These are phyloP conservation scores for Aspergillus sp. DNA, from an alignment of 2,329 filamentous ascomycete species.

Conservation along the genomic window DNA sequence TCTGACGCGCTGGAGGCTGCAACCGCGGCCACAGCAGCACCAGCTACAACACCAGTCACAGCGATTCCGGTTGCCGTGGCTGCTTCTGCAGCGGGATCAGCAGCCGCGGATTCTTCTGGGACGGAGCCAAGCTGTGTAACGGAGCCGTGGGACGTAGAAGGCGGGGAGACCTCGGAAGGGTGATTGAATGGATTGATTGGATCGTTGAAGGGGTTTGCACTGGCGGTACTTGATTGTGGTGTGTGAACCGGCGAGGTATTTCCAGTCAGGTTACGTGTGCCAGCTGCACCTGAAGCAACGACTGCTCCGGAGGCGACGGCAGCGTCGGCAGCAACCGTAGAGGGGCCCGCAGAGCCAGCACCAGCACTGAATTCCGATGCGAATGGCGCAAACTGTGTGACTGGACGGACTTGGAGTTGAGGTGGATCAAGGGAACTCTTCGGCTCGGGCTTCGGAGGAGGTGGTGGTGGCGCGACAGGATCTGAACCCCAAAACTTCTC, in stretches of 20 bases:
- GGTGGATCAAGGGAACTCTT: constrained; percentile 60
- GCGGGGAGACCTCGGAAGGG: constrained; percentile 53
- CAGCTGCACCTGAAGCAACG: constrained; percentile 22
- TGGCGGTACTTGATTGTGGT: constrained; percentile 44
- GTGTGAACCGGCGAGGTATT: constrained; percentile 32
- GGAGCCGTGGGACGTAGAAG: constrained; percentile 12
- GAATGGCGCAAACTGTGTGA: constrained; percentile 75
- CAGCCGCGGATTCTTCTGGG: constrained; percentile 21
- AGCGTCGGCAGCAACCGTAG: constrained; percentile 21
- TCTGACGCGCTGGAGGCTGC: constrained; percentile 29
- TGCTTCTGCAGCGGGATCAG: constrained; percentile 44
- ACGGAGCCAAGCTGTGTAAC: constrained; percentile 12
- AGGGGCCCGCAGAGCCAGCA: constrained; percentile 28
- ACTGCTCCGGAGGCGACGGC: constrained; percentile 21
- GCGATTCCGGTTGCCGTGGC: constrained; percentile 35
- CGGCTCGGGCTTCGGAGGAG: constrained; percentile 41
- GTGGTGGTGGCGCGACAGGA: constrained; percentile 32
- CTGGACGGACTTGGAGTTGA: constrained; percentile 79
- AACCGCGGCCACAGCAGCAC: constrained; percentile 43
- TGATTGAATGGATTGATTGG: constrained; percentile 72
- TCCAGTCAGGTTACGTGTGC: constrained; percentile 38
- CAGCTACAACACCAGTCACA: constrained; percentile 44
- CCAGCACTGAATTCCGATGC: constrained; percentile 53
- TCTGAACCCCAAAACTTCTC: constrained; percentile 59
- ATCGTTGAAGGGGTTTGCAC: constrained; percentile 53